phyloP scores from a whole-genome alignment of 140 eudicot genomes.

The Ambrosia hybrid region DNA sequence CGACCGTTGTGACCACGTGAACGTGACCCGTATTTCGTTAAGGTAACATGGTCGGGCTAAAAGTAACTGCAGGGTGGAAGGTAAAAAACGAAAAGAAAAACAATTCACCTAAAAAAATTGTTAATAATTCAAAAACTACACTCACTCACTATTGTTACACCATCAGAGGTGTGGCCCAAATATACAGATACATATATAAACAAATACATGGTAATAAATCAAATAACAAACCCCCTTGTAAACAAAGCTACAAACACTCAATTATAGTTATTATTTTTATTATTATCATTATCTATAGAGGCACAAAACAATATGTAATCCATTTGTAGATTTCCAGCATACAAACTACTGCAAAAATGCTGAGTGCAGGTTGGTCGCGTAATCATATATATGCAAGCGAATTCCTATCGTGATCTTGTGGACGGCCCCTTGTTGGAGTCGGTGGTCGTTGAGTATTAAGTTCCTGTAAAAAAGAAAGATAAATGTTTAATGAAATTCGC shows the following conservation, averaged over 20 bases:
- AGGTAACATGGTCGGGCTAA: too few species aligned
- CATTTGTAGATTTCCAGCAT: constrained; percentile 19
- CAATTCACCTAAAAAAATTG: not conserved
- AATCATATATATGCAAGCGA: constrained; percentile 78
- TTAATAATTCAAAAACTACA: not conserved
- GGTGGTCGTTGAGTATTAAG: constrained; percentile 96
- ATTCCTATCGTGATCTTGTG: constrained; percentile 70
- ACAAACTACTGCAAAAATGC: constrained; percentile 21
- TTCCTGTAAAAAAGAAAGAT: constrained; percentile 45
- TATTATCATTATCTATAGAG: constrained; percentile 16
- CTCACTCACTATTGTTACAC: constrained; percentile 15
- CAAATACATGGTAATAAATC: constrained; percentile 11
- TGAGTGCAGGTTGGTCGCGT: not conserved
- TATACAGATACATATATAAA: constrained; percentile 22
- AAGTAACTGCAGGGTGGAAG: too few species aligned
- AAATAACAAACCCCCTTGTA: constrained; percentile 15
- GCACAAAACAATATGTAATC: constrained; percentile 5
- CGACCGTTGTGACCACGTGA: too few species aligned
- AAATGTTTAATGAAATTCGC: too few species aligned
- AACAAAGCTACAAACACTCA: constrained; percentile 15
- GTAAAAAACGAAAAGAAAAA: too few species aligned
- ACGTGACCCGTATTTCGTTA: too few species aligned
- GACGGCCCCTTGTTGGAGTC: constrained; percentile 94
- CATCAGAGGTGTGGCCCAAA: constrained; percentile 22
- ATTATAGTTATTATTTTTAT: too few species aligned